phyloP scores from a whole-genome alignment of 164 flowering plant species.

The Malania oleifera region DNA sequence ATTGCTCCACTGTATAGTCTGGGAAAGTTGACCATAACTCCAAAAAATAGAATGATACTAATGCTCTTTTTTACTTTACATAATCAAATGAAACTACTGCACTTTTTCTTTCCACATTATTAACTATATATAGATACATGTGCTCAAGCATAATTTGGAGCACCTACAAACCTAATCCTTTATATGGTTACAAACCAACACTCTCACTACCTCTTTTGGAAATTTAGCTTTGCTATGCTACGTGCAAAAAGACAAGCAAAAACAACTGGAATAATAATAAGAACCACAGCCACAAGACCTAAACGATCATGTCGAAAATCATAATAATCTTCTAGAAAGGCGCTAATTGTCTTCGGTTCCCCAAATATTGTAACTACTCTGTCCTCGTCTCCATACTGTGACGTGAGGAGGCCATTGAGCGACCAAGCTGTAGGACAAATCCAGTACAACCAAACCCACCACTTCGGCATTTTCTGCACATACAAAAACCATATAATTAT shows the following conservation, averaged over 20 bases:
- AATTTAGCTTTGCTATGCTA: constrained; percentile 29
- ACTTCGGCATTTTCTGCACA: constrained; percentile 34
- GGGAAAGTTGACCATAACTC: too few relatives aligned
- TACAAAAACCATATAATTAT: not conserved
- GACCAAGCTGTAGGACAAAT: constrained; percentile 40
- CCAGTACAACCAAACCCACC: constrained; percentile 45
- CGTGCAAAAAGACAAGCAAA: constrained; percentile 32
- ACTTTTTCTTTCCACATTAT: too few relatives aligned
- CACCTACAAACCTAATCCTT: too few relatives aligned
- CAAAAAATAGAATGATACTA: too few relatives aligned
- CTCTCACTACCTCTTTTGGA: constrained; percentile 29
- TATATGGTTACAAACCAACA: too few relatives aligned
- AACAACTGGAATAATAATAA: constrained; percentile 25
- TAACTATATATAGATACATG: too few relatives aligned
- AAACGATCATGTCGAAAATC: constrained; percentile 26
- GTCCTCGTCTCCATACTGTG: constrained; percentile 37
- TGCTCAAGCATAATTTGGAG: too few relatives aligned
- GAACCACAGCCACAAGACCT: constrained; percentile 21
- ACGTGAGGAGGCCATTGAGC: constrained; percentile 29
- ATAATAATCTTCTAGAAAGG: constrained; percentile 29
- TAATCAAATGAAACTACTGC: too few relatives aligned
- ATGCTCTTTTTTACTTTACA: too few relatives aligned
- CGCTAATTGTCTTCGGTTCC: constrained; percentile 17
- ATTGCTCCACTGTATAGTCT: too few relatives aligned
- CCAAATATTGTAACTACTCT: constrained; percentile 24